Conservation (phyloP, 148 eudicot genomes). For the Gaultheria prostrata region DNA sequence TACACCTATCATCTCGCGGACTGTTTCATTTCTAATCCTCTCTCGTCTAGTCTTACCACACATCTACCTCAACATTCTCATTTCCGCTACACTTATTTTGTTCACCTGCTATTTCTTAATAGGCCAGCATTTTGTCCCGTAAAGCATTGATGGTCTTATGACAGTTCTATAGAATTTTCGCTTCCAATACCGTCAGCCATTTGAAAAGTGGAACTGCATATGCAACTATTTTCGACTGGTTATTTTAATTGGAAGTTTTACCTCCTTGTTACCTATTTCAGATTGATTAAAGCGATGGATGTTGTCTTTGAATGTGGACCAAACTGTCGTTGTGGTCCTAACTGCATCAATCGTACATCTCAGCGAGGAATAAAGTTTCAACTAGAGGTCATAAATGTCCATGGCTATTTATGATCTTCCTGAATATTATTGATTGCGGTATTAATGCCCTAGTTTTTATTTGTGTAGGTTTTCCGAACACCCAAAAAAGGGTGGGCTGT, state of each 20-base stretch:
- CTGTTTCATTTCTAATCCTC: too few species aligned
- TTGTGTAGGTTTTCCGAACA: conserved; percentile 25
- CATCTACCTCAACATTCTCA: too few species aligned
- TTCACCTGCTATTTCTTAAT: too few species aligned
- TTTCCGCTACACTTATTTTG: too few species aligned
- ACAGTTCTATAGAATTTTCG: too few species aligned
- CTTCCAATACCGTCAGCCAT: too few species aligned
- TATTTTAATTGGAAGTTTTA: background rate
- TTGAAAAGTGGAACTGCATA: background rate
- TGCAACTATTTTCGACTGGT: background rate
- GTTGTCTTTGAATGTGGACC: conserved; percentile 55
- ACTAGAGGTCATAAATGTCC: conserved; percentile 39
- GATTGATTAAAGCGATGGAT: conserved; percentile 36
- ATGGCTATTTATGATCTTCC: background rate
- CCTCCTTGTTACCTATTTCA: background rate
- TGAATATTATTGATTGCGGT: background rate
- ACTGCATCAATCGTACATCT: conserved; percentile 40
- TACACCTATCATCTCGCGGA: too few species aligned
- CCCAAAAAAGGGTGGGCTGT: conserved; percentile 62
- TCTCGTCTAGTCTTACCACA: too few species aligned
- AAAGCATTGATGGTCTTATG: too few species aligned
- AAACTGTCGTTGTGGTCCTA: conserved; percentile 43
- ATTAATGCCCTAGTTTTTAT: background rate
- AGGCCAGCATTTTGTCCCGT: too few species aligned
- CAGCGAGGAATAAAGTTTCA: conserved; percentile 38